These are phyloP conservation scores for Elaeis guineensis DNA, from an alignment of 176 grass and related monocot species.

Conservation along the genomic window DNA sequence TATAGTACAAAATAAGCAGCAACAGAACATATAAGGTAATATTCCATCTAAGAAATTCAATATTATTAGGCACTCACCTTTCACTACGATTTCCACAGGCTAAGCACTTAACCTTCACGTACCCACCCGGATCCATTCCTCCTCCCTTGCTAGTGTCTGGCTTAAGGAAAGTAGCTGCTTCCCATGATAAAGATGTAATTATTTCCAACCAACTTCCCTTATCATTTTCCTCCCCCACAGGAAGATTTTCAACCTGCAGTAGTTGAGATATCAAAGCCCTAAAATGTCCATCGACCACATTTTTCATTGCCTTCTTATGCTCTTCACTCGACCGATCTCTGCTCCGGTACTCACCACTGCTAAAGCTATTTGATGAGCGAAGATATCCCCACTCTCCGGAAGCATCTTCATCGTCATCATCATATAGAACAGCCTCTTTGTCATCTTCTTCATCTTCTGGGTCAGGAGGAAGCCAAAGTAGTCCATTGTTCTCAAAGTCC, in stretches of 20 bases:
- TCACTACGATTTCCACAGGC: slow-evolving; percentile 61
- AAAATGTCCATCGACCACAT: slow-evolving; percentile 79
- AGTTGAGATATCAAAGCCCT: slow-evolving; percentile 78
- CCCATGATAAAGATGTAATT: slow-evolving; percentile 70
- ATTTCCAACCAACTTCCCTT: slow-evolving; percentile 83
- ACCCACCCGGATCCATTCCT: slow-evolving; percentile 87
- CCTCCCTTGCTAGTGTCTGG: slow-evolving; percentile 70
- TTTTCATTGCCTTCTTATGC: slow-evolving; percentile 80
- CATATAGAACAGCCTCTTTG: slow-evolving; percentile 30
- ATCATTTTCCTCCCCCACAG: slow-evolving; percentile 41
- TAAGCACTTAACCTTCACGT: slow-evolving; percentile 96
- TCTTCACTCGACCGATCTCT: slow-evolving; percentile 55
- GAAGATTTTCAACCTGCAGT: slow-evolving; percentile 68
- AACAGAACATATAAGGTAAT: too few species aligned
- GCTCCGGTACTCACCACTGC: slow-evolving; percentile 45
- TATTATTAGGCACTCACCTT: slow-evolving; percentile 36
- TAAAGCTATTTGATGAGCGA: slow-evolving; percentile 61
- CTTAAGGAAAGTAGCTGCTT: slow-evolving; percentile 83
- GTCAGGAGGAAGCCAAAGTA: slow-evolving; percentile 83
- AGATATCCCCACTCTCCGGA: slow-evolving; percentile 23
- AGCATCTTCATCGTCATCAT: slow-evolving; percentile 29
- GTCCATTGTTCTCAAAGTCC: slow-evolving; percentile 77
- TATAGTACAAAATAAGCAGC: too few species aligned
- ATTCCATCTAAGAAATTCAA: too few species aligned
- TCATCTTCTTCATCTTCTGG: slow-evolving; percentile 84